Percentiles rank a stretch among this genome's conserved stretches.
These are phyloP conservation scores for Colletotrichum costaricense DNA, from an alignment of 2,329 filamentous ascomycete species.

Conservation along the genomic window DNA sequence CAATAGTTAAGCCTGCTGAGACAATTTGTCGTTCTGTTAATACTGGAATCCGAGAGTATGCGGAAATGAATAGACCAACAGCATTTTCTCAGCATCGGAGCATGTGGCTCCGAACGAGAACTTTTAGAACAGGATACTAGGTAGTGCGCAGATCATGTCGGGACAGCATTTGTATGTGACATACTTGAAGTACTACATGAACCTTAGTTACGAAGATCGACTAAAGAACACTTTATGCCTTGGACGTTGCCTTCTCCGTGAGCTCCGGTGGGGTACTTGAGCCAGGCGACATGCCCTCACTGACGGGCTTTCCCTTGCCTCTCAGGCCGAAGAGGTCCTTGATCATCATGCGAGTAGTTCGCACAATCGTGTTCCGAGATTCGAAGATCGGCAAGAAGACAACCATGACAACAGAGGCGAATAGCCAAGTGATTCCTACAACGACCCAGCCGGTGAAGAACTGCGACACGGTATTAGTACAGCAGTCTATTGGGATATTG, in stretches of 20 bases:
- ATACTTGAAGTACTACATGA: too few relatives aligned
- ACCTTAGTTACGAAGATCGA: background rate
- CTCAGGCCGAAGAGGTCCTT: conserved; percentile 25
- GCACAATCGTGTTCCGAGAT: conserved; percentile 30
- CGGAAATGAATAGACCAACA: too few relatives aligned
- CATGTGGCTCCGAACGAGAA: too few relatives aligned
- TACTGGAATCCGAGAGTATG: too few relatives aligned
- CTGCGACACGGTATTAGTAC: background rate
- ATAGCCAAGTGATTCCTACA: conserved; percentile 79
- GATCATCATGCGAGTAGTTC: conserved; percentile 31
- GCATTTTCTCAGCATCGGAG: too few relatives aligned
- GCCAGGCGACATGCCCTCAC: conserved; percentile 21
- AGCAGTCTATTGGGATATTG: background rate
- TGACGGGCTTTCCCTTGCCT: background rate
- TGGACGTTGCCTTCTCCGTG: conserved; percentile 13
- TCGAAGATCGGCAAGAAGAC: conserved; percentile 34
- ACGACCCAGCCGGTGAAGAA: conserved; percentile 83
- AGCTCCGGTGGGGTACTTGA: conserved; percentile 18
- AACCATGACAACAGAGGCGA: conserved; percentile 46
- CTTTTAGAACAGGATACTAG: too few relatives aligned
- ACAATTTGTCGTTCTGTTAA: background rate
- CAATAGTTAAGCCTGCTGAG: background rate
- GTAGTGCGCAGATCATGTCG: too few relatives aligned
- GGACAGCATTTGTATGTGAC: too few relatives aligned
- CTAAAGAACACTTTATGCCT: background rate